Evolutionary conservation across 805 yeast species (phyloP), one percentile per base, ranked within the genome.

Genomic region (Ogataea wickerhamii): DNA sequence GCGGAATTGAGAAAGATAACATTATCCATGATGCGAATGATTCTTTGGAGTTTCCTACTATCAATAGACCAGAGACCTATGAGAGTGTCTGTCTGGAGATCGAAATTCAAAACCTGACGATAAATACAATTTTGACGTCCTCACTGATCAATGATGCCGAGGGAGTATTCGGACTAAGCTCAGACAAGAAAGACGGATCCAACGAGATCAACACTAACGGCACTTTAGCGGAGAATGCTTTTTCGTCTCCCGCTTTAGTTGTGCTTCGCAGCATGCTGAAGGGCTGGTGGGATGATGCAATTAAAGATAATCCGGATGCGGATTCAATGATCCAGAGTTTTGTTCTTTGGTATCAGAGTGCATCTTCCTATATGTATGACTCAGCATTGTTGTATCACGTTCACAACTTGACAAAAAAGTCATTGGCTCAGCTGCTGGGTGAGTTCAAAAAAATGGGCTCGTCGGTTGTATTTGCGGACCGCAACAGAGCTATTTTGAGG

Each of bases 231-330:
- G 86, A 82, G 48, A 95, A 91, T 58, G 76, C 95, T 0, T 89
- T 91, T 51, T 82, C 89, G 8, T 72, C 80, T 0, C 76, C 84
- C 0, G 85, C 96, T 2, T 67, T 93, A 44, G 60, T 69, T 7
- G 82, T 82, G 2, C 67, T 93, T 39, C 74, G 94, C 53, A 59
- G 71, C 6, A 66, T 93, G 73, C 83, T 93, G 10, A 87, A 83
- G 52, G 78, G 72, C 22, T 87, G 96, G 96, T 91, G 97, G 96
- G 94, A 87, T 52, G 83, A 80, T 53, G 97, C 96, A 0, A 63
- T 85, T 38, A 66, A 68, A 16, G 77, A 76, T 38, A 75, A 82
- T 48, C 49, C 67, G 6, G 78, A 81, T 42, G 96, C 96, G 0
- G 97, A 89, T 58, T 68, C 85, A 1, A 74, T 89, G 74, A 82